These are phyloP conservation scores for Gentiana dahurica DNA, from an alignment of 257 asterid species.

Conservation along the genomic window DNA sequence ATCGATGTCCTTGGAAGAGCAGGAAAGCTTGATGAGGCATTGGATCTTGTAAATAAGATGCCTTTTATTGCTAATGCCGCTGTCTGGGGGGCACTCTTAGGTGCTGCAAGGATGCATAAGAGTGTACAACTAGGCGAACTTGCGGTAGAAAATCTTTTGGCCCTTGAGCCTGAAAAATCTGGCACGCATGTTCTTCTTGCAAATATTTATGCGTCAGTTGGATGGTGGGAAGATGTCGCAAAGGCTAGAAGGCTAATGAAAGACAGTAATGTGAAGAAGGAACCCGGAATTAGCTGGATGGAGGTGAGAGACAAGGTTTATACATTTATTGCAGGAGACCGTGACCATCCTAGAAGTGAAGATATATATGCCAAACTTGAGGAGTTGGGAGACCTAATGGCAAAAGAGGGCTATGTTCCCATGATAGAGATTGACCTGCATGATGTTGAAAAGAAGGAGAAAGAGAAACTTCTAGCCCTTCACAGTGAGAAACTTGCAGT, in stretches of 20 bases:
- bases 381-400: constrained; percentile 46
- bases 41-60: constrained; percentile 40
- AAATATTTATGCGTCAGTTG: constrained; percentile 60
- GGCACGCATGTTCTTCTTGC: constrained; percentile 70
- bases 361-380: constrained; percentile 61
- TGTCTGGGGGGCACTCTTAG: constrained; percentile 75
- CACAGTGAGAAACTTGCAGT: constrained; percentile 89
- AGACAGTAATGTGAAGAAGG: constrained; percentile 60
- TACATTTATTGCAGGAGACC: constrained; percentile 72
- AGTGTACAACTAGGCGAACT: constrained; percentile 49
- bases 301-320: constrained; percentile 54
- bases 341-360: constrained; percentile 42
- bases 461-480: constrained; percentile 50
- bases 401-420: constrained; percentile 63
- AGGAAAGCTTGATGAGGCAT: constrained; percentile 54
- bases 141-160: constrained; percentile 50
- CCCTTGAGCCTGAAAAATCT: constrained; percentile 60
- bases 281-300: constrained; percentile 86
- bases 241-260: constrained; percentile 49
- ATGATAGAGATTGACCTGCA: constrained; percentile 57
- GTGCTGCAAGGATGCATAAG: constrained; percentile 69
- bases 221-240: constrained; percentile 57
- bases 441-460: constrained; percentile 44
- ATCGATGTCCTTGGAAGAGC: constrained; percentile 73
- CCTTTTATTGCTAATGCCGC: constrained; percentile 61